Evolutionary conservation across 352 stramenopile genomes (phyloP).

Genomic region (Phytophthora idaei): DNA sequence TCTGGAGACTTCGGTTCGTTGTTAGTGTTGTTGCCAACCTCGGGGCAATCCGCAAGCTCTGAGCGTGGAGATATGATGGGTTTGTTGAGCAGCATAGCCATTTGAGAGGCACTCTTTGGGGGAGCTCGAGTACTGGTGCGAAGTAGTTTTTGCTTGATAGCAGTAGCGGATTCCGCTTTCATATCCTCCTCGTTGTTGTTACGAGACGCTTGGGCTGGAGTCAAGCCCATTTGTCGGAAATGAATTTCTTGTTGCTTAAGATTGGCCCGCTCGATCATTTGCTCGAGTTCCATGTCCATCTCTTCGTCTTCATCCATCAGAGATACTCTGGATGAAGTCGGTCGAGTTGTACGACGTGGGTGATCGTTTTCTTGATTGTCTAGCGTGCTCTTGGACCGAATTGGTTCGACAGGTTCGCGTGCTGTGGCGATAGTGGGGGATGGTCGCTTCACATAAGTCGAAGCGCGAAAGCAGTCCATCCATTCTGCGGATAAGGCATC

Average conservation of each 20-base stretch:
- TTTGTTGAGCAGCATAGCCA: slow-evolving; percentile 59
- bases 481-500: slow-evolving; percentile 77
- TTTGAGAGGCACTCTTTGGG: slow-evolving; percentile 46
- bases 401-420: neutral
- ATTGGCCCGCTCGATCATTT: slow-evolving; percentile 66
- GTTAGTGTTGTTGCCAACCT: slow-evolving; percentile 5
- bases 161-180: slow-evolving; percentile 8
- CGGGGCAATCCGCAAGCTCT: slow-evolving; percentile 19
- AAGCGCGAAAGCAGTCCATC: slow-evolving; percentile 78
- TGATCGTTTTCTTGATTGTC: slow-evolving; percentile 9
- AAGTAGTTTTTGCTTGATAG: slow-evolving; percentile 48
- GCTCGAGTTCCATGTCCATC: slow-evolving; percentile 74
- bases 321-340: slow-evolving; percentile 42
- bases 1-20: neutral
- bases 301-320: slow-evolving; percentile 56
- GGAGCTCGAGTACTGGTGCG: slow-evolving; percentile 10
- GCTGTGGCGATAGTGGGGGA: neutral
- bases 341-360: neutral
- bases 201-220: neutral
- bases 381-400: neutral
- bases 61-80: slow-evolving; percentile 50
- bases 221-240: slow-evolving; percentile 15
- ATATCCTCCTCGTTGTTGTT: slow-evolving; percentile 16
- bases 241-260: slow-evolving; percentile 38
- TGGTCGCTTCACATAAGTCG: slow-evolving; percentile 29